These are phyloP conservation scores for Aureobasidium sp. DNA, from an alignment of 2,329 filamentous ascomycete species.

Conservation along the genomic window DNA sequence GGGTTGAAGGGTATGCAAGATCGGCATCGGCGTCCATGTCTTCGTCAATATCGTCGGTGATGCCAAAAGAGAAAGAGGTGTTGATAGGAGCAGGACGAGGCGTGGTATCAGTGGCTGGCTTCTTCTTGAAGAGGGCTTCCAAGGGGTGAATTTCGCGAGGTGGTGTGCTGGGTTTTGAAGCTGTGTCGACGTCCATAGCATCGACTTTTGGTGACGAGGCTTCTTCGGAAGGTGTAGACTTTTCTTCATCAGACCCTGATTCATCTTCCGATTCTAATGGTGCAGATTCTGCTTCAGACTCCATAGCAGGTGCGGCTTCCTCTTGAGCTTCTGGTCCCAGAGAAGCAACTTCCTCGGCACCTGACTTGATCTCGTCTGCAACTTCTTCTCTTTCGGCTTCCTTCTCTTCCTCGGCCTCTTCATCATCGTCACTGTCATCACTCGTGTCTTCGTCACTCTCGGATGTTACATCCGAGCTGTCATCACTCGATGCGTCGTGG, in stretches of 20 bases:
- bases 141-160: constrained; percentile 63
- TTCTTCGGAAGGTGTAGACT: background rate
- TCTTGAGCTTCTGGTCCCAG: background rate
- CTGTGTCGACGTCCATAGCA: background rate
- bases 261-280: too few species aligned
- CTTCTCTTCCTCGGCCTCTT: background rate
- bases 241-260: too few species aligned
- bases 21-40: constrained; percentile 22
- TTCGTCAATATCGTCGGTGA: constrained; percentile 19
- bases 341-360: constrained; percentile 21
- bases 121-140: constrained; percentile 82
- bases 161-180: background rate
- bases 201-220: background rate
- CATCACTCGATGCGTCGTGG: constrained; percentile 8
- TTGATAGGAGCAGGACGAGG: constrained; percentile 38
- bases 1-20: constrained; percentile 59
- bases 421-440: constrained; percentile 6
- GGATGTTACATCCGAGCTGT: constrained; percentile 14
- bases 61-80: constrained; percentile 74
- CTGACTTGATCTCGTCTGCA: constrained; percentile 19
- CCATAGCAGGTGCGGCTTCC: background rate
- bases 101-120: constrained; percentile 26
- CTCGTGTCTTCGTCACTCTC: constrained; percentile 1
- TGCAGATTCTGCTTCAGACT: background rate
- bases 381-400: background rate